Percentiles rank a stretch among this genome's conserved stretches.
These are phyloP conservation scores for Coleophoma cylindrospora DNA, from an alignment of 2,329 filamentous ascomycete species.

Conservation along the genomic window DNA sequence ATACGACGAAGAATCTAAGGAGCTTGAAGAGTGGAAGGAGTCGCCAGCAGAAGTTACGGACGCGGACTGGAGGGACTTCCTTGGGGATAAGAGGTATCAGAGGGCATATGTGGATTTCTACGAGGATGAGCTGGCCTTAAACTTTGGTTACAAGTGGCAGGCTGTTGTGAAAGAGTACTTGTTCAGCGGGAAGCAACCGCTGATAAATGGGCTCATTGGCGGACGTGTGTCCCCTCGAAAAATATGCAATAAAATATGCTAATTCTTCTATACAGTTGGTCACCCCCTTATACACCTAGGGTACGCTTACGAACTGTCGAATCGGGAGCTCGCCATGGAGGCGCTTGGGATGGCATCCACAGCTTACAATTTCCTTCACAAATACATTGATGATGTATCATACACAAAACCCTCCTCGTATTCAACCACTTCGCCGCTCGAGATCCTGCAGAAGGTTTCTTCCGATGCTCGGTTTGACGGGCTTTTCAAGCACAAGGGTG, in stretches of 20 bases:
- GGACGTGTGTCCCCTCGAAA: conserved; percentile 56
- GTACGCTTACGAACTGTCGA: conserved; percentile 89
- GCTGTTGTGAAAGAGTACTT: conserved; percentile 71
- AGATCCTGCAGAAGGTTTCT: conserved; percentile 66
- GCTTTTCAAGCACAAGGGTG: conserved; percentile 53
- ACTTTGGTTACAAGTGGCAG: conserved; percentile 76
- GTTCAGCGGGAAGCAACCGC: conserved; percentile 66
- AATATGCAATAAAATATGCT: neutral
- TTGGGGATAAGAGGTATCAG: conserved; percentile 78
- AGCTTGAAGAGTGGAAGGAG: conserved; percentile 74
- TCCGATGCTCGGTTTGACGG: conserved; percentile 66
- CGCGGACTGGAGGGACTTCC: conserved; percentile 80
- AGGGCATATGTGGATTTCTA: conserved; percentile 92
- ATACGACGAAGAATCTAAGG: conserved; percentile 71
- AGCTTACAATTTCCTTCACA: conserved; percentile 55
- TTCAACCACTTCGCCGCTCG: conserved; percentile 56
- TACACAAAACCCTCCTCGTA: conserved; percentile 63
- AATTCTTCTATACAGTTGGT: conserved; percentile 52
- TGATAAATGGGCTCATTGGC: conserved; percentile 75
- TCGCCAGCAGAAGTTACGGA: conserved; percentile 79
- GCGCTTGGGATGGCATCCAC: conserved; percentile 65
- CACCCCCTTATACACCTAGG: conserved; percentile 92
- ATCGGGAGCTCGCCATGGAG: conserved; percentile 82
- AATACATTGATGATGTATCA: conserved; percentile 65
- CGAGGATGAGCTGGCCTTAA: conserved; percentile 77